phyloP scores from a whole-genome alignment of 495 filamentous ascomycete genomes.

The Penicillium goetzii region DNA sequence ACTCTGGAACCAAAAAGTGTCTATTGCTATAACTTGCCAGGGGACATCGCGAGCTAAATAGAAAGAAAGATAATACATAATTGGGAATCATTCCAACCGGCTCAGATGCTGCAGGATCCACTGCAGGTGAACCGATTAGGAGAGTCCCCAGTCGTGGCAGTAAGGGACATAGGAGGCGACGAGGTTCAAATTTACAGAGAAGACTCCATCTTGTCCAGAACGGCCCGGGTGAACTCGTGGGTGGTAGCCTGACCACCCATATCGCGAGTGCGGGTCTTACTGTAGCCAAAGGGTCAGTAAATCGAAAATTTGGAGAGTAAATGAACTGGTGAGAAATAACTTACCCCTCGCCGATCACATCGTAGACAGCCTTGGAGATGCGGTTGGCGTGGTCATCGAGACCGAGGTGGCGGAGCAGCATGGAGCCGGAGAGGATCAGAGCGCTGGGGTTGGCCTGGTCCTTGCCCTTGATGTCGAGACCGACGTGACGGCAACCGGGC shows the following conservation, averaged over 20 bases:
- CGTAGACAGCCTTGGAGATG: constrained; percentile 96
- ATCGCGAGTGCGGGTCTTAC: constrained; percentile 83
- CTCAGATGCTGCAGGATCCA: constrained; percentile 20
- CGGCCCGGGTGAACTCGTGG: constrained; percentile 91
- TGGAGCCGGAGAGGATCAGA: constrained; percentile 89
- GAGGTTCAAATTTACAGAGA: constrained; percentile 43
- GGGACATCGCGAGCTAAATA: constrained; percentile 35
- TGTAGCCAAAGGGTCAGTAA: constrained; percentile 41
- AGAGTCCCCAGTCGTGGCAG: constrained; percentile 31
- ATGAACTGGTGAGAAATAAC: constrained; percentile 32
- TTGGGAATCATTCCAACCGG: constrained; percentile 27
- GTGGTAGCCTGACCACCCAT: constrained; percentile 92
- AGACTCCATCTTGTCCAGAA: constrained; percentile 90
- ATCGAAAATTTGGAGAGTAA: constrained; percentile 33
- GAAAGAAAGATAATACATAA: constrained; percentile 42
- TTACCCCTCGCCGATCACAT: constrained; percentile 92
- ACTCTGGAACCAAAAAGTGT: constrained; percentile 19
- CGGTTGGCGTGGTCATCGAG: constrained; percentile 97
- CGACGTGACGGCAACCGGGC: constrained; percentile 97
- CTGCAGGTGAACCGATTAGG: constrained; percentile 11
- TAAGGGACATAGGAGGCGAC: constrained; percentile 20
- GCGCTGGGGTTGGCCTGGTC: constrained; percentile 98
- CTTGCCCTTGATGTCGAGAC: constrained; percentile 98
- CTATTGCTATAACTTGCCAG: constrained; percentile 35
- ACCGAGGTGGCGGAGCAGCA: constrained; percentile 94